These are phyloP conservation scores for Globisporangium iwayamae DNA, from an alignment of 352 stramenopile species.

Conservation along the genomic window DNA sequence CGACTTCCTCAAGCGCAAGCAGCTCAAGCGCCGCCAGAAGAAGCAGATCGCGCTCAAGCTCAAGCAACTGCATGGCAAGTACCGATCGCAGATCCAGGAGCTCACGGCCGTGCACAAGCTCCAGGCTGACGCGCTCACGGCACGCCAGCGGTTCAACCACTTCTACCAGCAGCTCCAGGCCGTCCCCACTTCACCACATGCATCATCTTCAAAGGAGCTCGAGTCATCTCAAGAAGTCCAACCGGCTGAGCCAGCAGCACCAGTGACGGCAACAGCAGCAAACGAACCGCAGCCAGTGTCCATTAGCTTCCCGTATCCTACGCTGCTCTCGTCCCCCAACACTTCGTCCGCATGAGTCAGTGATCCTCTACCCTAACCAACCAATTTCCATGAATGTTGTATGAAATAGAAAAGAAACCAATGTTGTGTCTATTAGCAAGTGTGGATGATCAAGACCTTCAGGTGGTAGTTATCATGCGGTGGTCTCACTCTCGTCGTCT, in stretches of 20 bases:
- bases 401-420: conserved; percentile 8
- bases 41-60: conserved; percentile 54
- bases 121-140: conserved; percentile 41
- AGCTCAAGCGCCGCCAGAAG: conserved; percentile 71
- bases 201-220: background rate
- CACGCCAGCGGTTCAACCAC: conserved; percentile 40
- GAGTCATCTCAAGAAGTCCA: background rate
- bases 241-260: background rate
- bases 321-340: conserved; percentile 9
- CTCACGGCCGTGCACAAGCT: conserved; percentile 45
- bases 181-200: background rate
- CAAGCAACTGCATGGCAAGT: conserved; percentile 43
- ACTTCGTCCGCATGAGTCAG: conserved; percentile 17
- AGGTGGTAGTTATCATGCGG: background rate
- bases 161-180: conserved; percentile 16
- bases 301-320: conserved; percentile 20
- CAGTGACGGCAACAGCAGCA: background rate
- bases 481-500: conserved; percentile 5
- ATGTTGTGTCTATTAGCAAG: background rate
- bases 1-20: conserved; percentile 59
- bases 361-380: background rate
- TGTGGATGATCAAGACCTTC: too few relatives aligned
- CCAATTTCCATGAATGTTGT: conserved; percentile 2
- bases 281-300: conserved; percentile 10
- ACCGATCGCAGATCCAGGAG: conserved; percentile 37